A percentile compares a stretch with the other conserved stretches of the same genome.
Conservation (phyloP, 805 yeast species). For the Ogataea siamensis region DNA sequence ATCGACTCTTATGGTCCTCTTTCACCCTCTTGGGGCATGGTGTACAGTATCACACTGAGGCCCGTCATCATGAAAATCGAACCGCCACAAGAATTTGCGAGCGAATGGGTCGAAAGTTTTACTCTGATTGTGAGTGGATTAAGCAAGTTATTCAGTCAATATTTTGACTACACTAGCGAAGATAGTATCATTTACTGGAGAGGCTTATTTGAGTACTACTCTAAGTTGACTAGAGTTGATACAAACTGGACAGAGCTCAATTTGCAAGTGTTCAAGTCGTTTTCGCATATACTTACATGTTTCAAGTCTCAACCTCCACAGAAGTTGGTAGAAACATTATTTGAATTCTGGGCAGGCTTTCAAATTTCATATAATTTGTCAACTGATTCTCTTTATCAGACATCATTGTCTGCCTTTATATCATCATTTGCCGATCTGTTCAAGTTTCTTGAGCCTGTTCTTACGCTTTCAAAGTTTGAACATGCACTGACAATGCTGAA, state of each 20-base stretch:
- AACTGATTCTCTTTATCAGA: slow-evolving; percentile 48
- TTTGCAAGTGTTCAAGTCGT: slow-evolving; percentile 51
- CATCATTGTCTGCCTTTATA: slow-evolving; percentile 55
- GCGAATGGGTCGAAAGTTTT: slow-evolving; percentile 60
- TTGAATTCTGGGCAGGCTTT: slow-evolving; percentile 49
- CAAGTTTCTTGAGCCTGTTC: slow-evolving; percentile 33
- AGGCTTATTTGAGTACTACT: slow-evolving; percentile 49
- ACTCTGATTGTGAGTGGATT: slow-evolving; percentile 63
- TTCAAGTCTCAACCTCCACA: slow-evolving; percentile 30
- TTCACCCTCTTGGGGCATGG: slow-evolving; percentile 65
- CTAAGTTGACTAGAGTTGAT: slow-evolving; percentile 38
- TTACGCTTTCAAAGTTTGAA: slow-evolving; percentile 40
- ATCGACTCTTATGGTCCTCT: slow-evolving; percentile 65
- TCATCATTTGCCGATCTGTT: slow-evolving; percentile 51
- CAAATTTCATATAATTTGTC: slow-evolving; percentile 44
- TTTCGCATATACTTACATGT: slow-evolving; percentile 45
- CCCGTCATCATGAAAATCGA: slow-evolving; percentile 39
- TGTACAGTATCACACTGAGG: slow-evolving; percentile 61
- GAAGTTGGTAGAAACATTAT: slow-evolving; percentile 39
- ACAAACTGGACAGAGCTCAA: slow-evolving; percentile 50
- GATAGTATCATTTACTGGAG: slow-evolving; percentile 47
- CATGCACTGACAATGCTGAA: slow-evolving; percentile 57
- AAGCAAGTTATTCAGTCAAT: slow-evolving; percentile 56
- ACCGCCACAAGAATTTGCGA: slow-evolving; percentile 13
- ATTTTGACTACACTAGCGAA: slow-evolving; percentile 38